These are phyloP conservation scores for Moesziomyces sp. DNA, from an alignment of 1,284 basidiomycete genomes.

Conservation along the genomic window DNA sequence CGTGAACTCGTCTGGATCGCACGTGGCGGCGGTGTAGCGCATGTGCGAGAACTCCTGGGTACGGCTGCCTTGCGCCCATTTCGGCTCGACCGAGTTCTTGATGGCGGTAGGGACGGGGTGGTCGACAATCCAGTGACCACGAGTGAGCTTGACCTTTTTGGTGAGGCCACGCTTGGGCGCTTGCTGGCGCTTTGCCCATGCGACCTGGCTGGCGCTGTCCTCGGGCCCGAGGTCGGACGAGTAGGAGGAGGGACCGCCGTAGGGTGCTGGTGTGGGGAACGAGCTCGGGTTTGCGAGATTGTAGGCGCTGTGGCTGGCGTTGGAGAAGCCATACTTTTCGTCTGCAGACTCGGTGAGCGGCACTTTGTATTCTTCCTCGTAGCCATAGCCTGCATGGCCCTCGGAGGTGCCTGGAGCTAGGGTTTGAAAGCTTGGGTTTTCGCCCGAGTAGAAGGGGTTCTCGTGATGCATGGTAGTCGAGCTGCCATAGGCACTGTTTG, in stretches of 20 bases:
- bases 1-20: slow-evolving; percentile 90
- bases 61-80: slow-evolving; percentile 72
- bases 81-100: slow-evolving; percentile 83
- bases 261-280: slow-evolving; percentile 33
- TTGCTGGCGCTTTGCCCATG: slow-evolving; percentile 67
- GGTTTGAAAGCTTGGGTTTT: slow-evolving; percentile 42
- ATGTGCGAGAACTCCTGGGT: slow-evolving; percentile 86
- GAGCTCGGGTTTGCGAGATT: slow-evolving; percentile 19
- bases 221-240: slow-evolving; percentile 44
- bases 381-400: slow-evolving; percentile 29
- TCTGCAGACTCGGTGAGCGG: slow-evolving; percentile 48
- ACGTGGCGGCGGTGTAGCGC: slow-evolving; percentile 81
- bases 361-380: slow-evolving; percentile 50
- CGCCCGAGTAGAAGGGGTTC: slow-evolving; percentile 45
- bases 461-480: slow-evolving; percentile 27
- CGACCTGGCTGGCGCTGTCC: slow-evolving; percentile 53
- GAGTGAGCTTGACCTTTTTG: slow-evolving; percentile 87
- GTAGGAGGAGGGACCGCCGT: slow-evolving; percentile 37
- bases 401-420: slow-evolving; percentile 33
- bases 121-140: slow-evolving; percentile 70
- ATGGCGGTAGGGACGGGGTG: slow-evolving; percentile 85
- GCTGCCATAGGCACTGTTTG: slow-evolving; percentile 10
- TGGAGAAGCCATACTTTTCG: slow-evolving; percentile 44
- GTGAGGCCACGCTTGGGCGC: slow-evolving; percentile 70
- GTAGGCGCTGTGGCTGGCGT: slow-evolving; percentile 19